phyloP scores from a whole-genome alignment of 2,329 filamentous ascomycete genomes.

The Botrytis galanthina region DNA sequence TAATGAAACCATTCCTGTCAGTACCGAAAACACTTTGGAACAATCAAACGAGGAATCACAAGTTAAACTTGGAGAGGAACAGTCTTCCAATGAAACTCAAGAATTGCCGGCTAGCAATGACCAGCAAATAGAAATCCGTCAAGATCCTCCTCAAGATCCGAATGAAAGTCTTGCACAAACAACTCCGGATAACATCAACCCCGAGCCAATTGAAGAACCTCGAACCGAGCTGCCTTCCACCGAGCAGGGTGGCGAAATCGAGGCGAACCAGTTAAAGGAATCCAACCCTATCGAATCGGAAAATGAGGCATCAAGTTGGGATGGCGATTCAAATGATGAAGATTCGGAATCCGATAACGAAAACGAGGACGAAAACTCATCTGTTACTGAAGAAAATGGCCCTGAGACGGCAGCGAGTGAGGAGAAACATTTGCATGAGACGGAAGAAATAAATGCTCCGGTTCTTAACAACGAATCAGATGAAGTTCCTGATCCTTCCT shows the following conservation, averaged over 20 bases:
- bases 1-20: background rate
- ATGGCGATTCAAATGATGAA: conserved; percentile 1
- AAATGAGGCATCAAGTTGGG: background rate
- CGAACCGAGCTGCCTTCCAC: background rate
- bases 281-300: background rate
- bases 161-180: background rate
- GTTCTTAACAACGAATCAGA: background rate
- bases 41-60: background rate
- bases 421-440: background rate
- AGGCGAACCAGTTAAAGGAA: background rate
- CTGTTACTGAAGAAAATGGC: background rate
- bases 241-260: background rate
- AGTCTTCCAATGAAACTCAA: background rate
- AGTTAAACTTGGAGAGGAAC: background rate
- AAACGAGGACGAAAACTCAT: background rate
- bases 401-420: background rate
- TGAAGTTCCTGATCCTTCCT: background rate
- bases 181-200: background rate
- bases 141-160: background rate
- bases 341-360: background rate
- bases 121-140: background rate
- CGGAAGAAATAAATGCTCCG: background rate
- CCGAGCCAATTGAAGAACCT: background rate
- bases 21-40: background rate
- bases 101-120: background rate